These are phyloP conservation scores for Chlorella ohadii DNA, from an alignment of 139 green algal genomes.

Conservation along the genomic window DNA sequence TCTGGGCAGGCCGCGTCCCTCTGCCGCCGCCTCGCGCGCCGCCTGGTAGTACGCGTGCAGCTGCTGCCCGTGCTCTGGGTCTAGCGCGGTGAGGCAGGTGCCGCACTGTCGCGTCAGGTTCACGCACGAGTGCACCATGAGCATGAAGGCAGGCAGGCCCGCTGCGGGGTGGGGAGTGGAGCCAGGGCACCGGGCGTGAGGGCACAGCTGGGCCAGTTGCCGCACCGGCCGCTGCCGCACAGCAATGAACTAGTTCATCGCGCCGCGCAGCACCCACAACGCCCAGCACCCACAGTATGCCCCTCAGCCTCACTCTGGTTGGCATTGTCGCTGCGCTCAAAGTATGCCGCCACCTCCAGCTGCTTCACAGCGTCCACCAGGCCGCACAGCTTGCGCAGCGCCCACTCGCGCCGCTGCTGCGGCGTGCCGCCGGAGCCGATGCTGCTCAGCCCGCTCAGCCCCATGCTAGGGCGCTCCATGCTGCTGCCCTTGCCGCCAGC, in stretches of 20 bases:
- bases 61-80: background rate
- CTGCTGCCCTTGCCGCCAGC: background rate
- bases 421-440: background rate
- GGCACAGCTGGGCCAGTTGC: background rate
- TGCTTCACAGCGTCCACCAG: constrained; percentile 6
- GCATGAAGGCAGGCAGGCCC: constrained; percentile 17
- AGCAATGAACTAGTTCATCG: too few species aligned
- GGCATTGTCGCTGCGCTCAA: background rate
- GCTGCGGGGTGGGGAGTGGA: background rate
- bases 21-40: background rate
- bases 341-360: background rate
- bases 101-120: constrained; percentile 31
- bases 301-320: background rate
- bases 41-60: constrained; percentile 18
- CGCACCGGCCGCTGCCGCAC: too few species aligned
- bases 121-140: background rate
- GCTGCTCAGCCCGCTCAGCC: background rate
- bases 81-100: constrained; percentile 14
- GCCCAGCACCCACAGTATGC: background rate
- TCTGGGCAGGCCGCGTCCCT: background rate
- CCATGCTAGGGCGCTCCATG: background rate
- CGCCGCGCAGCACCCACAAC: too few species aligned
- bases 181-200: background rate
- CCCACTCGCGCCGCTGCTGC: constrained; percentile 1
- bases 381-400: constrained; percentile 8